These are phyloP conservation scores for Diaporthe caulivora DNA, from an alignment of 2,329 filamentous ascomycete species.

Conservation along the genomic window DNA sequence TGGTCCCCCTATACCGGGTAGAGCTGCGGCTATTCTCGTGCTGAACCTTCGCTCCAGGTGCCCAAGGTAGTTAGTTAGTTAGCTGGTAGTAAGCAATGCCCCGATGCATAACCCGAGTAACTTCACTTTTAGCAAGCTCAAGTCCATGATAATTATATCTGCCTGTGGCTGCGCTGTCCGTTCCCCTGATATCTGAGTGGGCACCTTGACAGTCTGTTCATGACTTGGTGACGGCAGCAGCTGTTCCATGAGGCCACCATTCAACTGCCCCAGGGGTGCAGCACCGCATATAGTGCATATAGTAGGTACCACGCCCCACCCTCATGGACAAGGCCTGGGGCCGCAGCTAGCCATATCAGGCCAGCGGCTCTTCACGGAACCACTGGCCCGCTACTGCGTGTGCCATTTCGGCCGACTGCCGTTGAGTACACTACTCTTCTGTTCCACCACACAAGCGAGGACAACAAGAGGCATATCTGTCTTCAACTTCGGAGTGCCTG, in stretches of 20 bases:
- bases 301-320: constrained; percentile 1
- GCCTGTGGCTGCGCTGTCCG: no score
- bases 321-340: background rate
- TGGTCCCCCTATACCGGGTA: background rate
- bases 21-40: background rate
- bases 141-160: background rate
- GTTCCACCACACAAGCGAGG: background rate
- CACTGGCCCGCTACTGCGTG: constrained; percentile 24
- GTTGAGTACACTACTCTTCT: background rate
- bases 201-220: background rate
- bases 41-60: background rate
- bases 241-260: constrained; percentile 13
- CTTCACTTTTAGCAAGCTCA: background rate
- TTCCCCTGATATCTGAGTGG: background rate
- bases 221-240: background rate
- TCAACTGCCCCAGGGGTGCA: background rate
- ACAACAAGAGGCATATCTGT: constrained; percentile 22
- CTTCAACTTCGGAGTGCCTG: constrained; percentile 19
- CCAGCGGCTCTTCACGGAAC: constrained; percentile 29
- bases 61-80: no score
- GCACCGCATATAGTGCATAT: constrained; percentile 16
- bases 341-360: constrained; percentile 28
- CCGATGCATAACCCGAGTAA: no score
- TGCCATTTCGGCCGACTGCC: constrained; percentile 18
- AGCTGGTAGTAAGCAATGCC: no score